Percentiles rank a stretch among this genome's conserved stretches.
Conservation (phyloP, 257 asterid species). For the Penstemon newberryi region DNA sequence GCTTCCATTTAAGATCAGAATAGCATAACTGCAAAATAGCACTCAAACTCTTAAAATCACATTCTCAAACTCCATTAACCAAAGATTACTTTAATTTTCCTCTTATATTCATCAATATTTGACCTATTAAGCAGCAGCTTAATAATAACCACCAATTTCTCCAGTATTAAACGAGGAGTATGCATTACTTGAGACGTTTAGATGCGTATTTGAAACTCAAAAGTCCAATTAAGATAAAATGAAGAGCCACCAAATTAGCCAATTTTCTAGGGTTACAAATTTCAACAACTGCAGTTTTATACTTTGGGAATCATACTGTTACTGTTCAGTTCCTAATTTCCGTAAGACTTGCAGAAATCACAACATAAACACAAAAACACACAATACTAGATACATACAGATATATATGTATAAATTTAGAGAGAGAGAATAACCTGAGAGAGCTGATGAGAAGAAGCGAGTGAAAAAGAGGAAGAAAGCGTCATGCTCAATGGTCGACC, state of each 20-base stretch:
- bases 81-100: background rate
- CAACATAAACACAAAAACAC: background rate
- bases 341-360: too few relatives aligned
- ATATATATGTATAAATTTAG: background rate
- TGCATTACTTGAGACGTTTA: background rate
- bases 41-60: slow-evolving; percentile 18
- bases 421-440: slow-evolving; percentile 42
- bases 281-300: background rate
- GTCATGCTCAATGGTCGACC: slow-evolving; percentile 45
- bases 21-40: slow-evolving; percentile 45
- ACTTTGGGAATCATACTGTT: too few relatives aligned
- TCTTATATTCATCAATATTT: background rate
- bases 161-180: background rate
- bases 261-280: background rate
- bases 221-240: background rate
- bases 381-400: background rate
- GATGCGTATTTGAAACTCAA: slow-evolving; percentile 3
- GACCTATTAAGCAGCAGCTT: background rate
- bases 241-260: background rate
- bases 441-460: slow-evolving; percentile 29
- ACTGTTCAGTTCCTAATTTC: too few relatives aligned
- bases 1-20: slow-evolving; percentile 42
- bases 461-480: slow-evolving; percentile 37
- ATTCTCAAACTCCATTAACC: background rate
- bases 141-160: slow-evolving; percentile 1